These are phyloP conservation scores for Panaeolus papilionaceus DNA, from an alignment of 768 basidiomycete genomes.

Conservation along the genomic window DNA sequence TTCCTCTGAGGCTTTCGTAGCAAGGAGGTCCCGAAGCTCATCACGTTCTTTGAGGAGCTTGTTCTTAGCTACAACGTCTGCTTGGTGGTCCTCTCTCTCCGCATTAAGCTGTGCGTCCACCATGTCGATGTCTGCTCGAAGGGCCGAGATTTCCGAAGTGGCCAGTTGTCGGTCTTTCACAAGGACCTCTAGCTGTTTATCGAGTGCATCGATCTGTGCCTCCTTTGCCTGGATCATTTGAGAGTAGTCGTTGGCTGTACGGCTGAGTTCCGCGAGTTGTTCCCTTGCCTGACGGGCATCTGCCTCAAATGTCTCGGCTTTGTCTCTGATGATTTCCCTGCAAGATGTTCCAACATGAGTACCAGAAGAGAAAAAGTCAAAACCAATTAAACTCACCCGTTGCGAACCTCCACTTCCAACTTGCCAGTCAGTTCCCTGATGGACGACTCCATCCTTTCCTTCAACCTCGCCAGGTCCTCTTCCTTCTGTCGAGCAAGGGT, in stretches of 20 bases:
- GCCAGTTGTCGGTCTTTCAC: slow-evolving; percentile 60
- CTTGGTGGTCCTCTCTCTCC: slow-evolving; percentile 57
- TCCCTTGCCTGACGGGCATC: slow-evolving; percentile 75
- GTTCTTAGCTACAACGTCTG: slow-evolving; percentile 52
- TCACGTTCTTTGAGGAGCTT: slow-evolving; percentile 87
- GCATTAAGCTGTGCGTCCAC: slow-evolving; percentile 66
- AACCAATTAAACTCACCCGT: slow-evolving; percentile 54
- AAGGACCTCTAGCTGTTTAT: slow-evolving; percentile 57
- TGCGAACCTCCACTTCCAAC: slow-evolving; percentile 66
- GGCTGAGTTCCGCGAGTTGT: slow-evolving; percentile 79
- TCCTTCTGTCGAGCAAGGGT: slow-evolving; percentile 75
- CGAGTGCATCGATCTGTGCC: slow-evolving; percentile 62
- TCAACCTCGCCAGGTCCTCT: slow-evolving; percentile 75
- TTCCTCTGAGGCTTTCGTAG: slow-evolving; percentile 88
- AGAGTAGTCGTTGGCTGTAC: slow-evolving; percentile 79
- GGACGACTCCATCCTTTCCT: slow-evolving; percentile 73
- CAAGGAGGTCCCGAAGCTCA: slow-evolving; percentile 81
- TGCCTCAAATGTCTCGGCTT: slow-evolving; percentile 65
- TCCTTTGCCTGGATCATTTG: slow-evolving; percentile 80
- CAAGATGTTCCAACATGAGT: slow-evolving; percentile 15
- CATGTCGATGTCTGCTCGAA: slow-evolving; percentile 73
- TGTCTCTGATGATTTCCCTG: slow-evolving; percentile 71
- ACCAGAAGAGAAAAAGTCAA: neutral
- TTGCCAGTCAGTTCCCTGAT: slow-evolving; percentile 76
- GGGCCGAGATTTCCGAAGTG: slow-evolving; percentile 65